phyloP scores from a whole-genome alignment of 202 grass and related monocot genomes.

The Carex sylvatica region DNA sequence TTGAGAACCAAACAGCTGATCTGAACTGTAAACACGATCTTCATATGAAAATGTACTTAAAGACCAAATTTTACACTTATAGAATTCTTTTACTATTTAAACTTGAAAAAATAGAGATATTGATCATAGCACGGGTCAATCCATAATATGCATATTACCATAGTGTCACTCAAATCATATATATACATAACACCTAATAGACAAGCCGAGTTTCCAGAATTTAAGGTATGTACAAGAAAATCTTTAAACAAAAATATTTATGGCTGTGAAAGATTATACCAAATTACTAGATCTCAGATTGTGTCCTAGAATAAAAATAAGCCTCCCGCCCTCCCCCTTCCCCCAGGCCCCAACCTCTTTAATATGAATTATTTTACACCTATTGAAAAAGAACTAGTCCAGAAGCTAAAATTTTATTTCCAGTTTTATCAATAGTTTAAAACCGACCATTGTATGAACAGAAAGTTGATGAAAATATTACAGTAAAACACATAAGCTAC shows the following conservation, averaged over 20 bases:
- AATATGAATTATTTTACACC: background rate
- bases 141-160: too few relatives aligned
- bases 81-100: too few relatives aligned
- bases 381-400: background rate
- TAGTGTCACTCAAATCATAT: background rate
- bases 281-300: background rate
- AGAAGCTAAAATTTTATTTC: background rate
- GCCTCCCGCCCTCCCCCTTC: background rate
- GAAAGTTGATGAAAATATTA: background rate
- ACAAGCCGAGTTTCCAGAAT: background rate
- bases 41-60: too few relatives aligned
- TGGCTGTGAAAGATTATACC: background rate
- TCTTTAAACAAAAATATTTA: background rate
- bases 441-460: background rate
- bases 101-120: too few relatives aligned
- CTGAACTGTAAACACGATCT: too few relatives aligned
- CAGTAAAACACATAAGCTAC: background rate
- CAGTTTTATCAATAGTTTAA: slow-evolving; percentile 1
- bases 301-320: background rate
- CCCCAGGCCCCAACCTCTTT: background rate
- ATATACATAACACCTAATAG: background rate
- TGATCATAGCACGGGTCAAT: background rate
- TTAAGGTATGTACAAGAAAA: background rate
- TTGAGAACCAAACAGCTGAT: background rate
- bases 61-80: too few relatives aligned